These are phyloP conservation scores for Chaetomiaceae sp. DNA, from an alignment of 2,329 filamentous ascomycete genomes.

Conservation along the genomic window DNA sequence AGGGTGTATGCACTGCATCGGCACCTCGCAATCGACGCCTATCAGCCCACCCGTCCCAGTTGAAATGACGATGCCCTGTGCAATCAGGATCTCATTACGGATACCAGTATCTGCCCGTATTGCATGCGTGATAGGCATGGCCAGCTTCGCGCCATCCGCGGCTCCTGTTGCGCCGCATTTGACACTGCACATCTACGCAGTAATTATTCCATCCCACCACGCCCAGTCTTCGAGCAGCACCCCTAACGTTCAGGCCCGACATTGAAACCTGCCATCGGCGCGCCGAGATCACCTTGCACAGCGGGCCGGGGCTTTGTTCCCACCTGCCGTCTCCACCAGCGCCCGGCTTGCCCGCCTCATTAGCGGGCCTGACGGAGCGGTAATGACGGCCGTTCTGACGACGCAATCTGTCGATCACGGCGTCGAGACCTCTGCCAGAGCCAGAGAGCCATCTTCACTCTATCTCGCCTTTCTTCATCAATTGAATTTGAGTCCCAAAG, in stretches of 20 bases:
- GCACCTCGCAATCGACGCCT: background rate
- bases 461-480: too few relatives aligned
- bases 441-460: too few relatives aligned
- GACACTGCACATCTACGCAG: background rate
- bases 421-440: background rate
- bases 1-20: background rate
- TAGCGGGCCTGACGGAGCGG: background rate
- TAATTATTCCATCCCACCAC: too few relatives aligned
- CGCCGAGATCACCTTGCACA: background rate
- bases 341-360: background rate
- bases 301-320: constrained; percentile 4
- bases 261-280: background rate
- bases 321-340: constrained; percentile 4
- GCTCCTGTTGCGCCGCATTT: background rate
- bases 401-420: constrained; percentile 12
- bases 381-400: too few relatives aligned
- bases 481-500: too few relatives aligned
- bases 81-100: background rate
- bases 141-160: background rate
- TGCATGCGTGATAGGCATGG: background rate
- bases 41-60: constrained; percentile 1
- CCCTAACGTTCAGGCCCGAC: too few relatives aligned
- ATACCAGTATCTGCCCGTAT: background rate
- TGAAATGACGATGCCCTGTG: constrained; percentile 12
- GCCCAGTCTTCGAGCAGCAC: too few relatives aligned